Evolutionary conservation across 768 basidiomycete genomes (phyloP).

Genomic region (Cystoderma amianthinum): DNA sequence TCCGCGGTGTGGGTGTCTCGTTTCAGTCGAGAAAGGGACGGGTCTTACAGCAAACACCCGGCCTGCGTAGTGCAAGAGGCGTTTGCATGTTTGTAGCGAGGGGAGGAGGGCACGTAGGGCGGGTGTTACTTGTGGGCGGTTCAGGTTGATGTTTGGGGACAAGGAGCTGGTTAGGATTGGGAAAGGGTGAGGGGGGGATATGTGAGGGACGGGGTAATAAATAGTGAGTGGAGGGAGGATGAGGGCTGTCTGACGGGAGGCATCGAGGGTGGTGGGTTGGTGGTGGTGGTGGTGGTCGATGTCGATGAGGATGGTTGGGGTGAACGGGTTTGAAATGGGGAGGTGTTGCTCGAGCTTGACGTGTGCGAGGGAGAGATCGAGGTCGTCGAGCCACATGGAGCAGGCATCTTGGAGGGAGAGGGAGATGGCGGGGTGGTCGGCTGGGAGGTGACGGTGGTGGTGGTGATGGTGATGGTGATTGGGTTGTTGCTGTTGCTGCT

Average conservation of each 20-base stretch:
- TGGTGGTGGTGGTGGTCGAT: too few relatives aligned
- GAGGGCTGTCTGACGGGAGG: slow-evolving; percentile 2
- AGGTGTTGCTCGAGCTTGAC: slow-evolving; percentile 28
- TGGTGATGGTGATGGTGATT: slow-evolving; percentile 19
- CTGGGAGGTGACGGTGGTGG: slow-evolving; percentile 20
- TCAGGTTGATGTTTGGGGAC: slow-evolving; percentile 1
- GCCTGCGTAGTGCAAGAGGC: slow-evolving; percentile 17
- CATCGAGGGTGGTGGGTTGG: slow-evolving; percentile 8
- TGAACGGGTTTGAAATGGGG: slow-evolving; percentile 11
- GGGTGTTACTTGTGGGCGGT: slow-evolving; percentile 14
- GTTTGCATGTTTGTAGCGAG: slow-evolving; percentile 14
- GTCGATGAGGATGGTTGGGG: slow-evolving; percentile 6
- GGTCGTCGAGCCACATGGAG: slow-evolving; percentile 52
- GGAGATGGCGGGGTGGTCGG: slow-evolving; percentile 36
- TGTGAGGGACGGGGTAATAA: slow-evolving; percentile 18
- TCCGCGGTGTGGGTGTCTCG: too few relatives aligned
- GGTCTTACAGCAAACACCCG: slow-evolving; percentile 16
- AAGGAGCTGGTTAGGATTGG: too few relatives aligned
- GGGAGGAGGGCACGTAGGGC: slow-evolving; percentile 28
- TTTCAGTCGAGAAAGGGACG: slow-evolving; percentile 14
- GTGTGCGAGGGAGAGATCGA: slow-evolving; percentile 8
- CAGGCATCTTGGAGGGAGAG: slow-evolving; percentile 52
- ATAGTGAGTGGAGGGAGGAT: slow-evolving; percentile 19
- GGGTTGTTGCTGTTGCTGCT: slow-evolving; percentile 1
- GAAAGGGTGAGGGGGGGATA: slow-evolving; percentile 8